A percentile compares a stretch with the other conserved stretches of the same genome.
Evolutionary conservation across 2,329 filamentous ascomycete species (phyloP).

Genomic region (Oidium heveae): DNA sequence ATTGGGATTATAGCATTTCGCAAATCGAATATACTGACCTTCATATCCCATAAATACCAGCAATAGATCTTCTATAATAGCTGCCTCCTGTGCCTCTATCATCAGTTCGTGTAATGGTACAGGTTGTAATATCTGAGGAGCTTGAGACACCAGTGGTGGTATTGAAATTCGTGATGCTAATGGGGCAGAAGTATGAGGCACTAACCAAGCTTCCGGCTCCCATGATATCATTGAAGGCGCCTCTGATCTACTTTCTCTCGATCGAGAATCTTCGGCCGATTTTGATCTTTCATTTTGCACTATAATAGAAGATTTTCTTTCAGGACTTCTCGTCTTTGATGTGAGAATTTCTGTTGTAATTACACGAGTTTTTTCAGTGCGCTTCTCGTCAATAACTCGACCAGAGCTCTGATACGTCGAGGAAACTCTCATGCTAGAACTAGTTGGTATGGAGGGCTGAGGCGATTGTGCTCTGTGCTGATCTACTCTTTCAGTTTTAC

Average conservation of each 20-base stretch:
- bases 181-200: conserved; percentile 34
- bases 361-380: conserved; percentile 30
- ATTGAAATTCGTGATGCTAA: conserved; percentile 24
- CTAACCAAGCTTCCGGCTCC: conserved; percentile 55
- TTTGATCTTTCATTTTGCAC: conserved; percentile 4
- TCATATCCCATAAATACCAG: conserved; percentile 98
- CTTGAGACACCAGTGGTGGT: conserved; percentile 50
- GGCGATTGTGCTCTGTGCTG: conserved; percentile 10
- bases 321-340: conserved; percentile 31
- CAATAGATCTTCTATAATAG: conserved; percentile 68
- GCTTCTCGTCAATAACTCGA: conserved; percentile 20
- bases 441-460: conserved; percentile 5
- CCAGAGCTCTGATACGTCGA: conserved; percentile 28
- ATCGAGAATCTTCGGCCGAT: conserved; percentile 9
- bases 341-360: conserved; percentile 38
- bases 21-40: conserved; percentile 86
- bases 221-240: conserved; percentile 33
- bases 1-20: conserved; percentile 54
- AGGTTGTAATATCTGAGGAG: conserved; percentile 44
- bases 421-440: conserved; percentile 28
- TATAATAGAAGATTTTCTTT: conserved; percentile 12
- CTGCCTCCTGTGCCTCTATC: conserved; percentile 61
- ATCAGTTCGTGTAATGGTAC: conserved; percentile 42
- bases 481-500: conserved; percentile 9
- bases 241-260: conserved; percentile 20